phyloP scores from a whole-genome alignment of 371 early-diverging fungal genomes.

The Mortierella sp. region DNA sequence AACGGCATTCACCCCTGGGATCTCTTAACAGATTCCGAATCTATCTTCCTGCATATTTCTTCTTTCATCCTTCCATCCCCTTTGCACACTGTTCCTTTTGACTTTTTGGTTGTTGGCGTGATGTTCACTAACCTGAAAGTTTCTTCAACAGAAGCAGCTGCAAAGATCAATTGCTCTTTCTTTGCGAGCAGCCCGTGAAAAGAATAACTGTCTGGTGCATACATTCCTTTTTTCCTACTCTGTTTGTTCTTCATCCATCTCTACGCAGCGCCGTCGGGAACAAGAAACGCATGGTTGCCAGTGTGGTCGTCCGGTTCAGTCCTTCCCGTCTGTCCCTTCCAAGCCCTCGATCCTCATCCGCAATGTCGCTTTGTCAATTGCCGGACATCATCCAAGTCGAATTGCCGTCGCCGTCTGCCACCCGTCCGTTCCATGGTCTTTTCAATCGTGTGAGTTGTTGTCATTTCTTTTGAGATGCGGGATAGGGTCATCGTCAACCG shows the following conservation, averaged over 20 bases:
- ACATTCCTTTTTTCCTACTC: conserved; percentile 16
- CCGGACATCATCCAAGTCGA: neutral
- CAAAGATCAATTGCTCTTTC: conserved; percentile 12
- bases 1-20: conserved; percentile 55
- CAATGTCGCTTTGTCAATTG: neutral
- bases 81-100: conserved; percentile 1
- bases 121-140: conserved; percentile 52
- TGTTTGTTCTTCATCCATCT: neutral
- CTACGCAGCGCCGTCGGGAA: conserved; percentile 8
- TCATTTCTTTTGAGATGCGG: conserved; percentile 32
- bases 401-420: neutral
- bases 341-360: neutral
- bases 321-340: neutral
- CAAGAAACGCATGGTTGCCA: conserved; percentile 1
- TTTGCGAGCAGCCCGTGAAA: conserved; percentile 5
- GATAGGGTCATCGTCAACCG: conserved; percentile 50
- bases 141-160: conserved; percentile 56
- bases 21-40: conserved; percentile 55
- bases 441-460: conserved; percentile 40
- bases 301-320: neutral
- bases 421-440: neutral
- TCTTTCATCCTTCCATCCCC: conserved; percentile 9
- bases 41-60: conserved; percentile 17
- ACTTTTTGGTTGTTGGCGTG: conserved; percentile 3
- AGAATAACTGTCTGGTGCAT: conserved; percentile 32